Conservation (phyloP, 83 land plant genomes). For the Picea abies region DNA sequence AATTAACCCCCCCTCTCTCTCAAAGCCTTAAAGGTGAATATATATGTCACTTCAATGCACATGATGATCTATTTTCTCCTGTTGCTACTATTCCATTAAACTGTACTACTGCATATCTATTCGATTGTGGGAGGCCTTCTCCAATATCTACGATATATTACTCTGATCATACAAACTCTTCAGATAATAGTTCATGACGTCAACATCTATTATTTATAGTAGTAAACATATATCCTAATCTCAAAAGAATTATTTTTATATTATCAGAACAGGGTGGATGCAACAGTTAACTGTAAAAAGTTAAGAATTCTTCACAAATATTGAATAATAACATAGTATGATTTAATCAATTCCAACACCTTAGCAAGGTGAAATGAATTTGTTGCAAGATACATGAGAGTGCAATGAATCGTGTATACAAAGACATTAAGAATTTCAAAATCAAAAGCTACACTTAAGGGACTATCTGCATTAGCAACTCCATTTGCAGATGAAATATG, state of each 20-base stretch:
- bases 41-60: no score
- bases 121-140: no score
- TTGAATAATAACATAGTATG: neutral
- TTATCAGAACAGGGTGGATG: neutral
- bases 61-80: no score
- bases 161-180: neutral
- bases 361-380: neutral
- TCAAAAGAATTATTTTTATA: neutral
- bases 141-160: neutral
- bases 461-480: conserved; percentile 52
- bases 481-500: conserved; percentile 29
- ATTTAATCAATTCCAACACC: neutral
- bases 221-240: neutral
- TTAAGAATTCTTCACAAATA: neutral
- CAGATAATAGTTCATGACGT: neutral
- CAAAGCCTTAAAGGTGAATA: no score
- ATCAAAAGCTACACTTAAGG: neutral
- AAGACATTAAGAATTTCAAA: neutral
- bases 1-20: no score
- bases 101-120: no score
- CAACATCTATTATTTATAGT: neutral
- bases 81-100: no score
- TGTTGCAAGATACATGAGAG: neutral
- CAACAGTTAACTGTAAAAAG: neutral
- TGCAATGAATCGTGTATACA: neutral